These are phyloP conservation scores for Lactarius akahatsu DNA, from an alignment of 768 basidiomycete species.

Conservation along the genomic window DNA sequence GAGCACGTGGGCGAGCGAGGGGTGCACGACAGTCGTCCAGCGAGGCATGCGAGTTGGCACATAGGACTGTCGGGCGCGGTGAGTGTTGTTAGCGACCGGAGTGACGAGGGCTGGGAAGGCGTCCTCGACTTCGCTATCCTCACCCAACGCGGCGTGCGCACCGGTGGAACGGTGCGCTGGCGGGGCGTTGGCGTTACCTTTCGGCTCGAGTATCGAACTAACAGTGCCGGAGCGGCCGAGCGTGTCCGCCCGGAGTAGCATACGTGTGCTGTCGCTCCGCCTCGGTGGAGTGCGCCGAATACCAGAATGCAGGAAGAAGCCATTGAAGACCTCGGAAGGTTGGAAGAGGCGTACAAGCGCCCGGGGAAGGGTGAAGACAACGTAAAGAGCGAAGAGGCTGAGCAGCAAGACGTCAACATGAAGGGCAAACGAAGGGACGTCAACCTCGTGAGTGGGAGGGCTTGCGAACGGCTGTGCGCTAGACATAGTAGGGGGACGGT, in stretches of 20 bases:
- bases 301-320: conserved; percentile 23
- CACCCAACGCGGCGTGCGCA: not conserved
- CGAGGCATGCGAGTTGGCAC: conserved; percentile 39
- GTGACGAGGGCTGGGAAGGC: not conserved
- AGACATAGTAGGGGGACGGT: conserved; percentile 9
- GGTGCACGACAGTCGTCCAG: conserved; percentile 39
- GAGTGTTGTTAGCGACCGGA: not conserved
- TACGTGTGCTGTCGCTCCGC: conserved; percentile 26
- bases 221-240: conserved; percentile 15
- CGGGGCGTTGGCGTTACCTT: not conserved
- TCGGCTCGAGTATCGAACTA: not conserved
- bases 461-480: not conserved
- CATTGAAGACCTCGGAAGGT: conserved; percentile 22
- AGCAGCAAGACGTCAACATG: conserved; percentile 22
- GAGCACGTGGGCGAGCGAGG: conserved; percentile 34
- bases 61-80: not conserved
- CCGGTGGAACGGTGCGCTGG: not conserved
- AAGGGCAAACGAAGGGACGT: conserved; percentile 16
- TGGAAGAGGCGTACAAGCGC: conserved; percentile 21
- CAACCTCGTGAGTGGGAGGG: not conserved
- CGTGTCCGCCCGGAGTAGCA: conserved; percentile 16
- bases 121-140: not conserved
- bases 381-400: conserved; percentile 21
- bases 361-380: conserved; percentile 24
- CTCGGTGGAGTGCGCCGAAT: not conserved